A percentile compares a stretch with the other conserved stretches of the same genome.
phyloP scores from a whole-genome alignment of 2,329 filamentous ascomycete species.

The Phaeosphaeriaceae sp. region DNA sequence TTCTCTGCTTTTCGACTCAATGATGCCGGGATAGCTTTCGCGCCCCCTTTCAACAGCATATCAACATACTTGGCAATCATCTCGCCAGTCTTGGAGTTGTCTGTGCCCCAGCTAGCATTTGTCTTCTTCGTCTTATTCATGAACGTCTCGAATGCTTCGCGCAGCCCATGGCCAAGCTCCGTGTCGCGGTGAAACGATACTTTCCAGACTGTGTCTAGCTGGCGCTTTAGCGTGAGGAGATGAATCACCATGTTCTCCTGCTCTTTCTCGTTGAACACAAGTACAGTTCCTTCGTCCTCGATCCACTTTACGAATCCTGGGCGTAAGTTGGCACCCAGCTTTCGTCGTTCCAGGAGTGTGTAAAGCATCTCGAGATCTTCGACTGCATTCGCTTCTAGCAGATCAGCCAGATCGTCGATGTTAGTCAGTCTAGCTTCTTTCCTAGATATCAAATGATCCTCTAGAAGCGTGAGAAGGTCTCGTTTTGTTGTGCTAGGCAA shows the following conservation, averaged over 20 bases:
- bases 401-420: constrained; percentile 69
- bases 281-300: constrained; percentile 71
- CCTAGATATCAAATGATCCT: constrained; percentile 72
- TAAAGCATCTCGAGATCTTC: constrained; percentile 78
- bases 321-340: constrained; percentile 73
- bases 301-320: constrained; percentile 82
- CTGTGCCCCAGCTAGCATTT: constrained; percentile 74
- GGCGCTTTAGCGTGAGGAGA: constrained; percentile 79
- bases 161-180: constrained; percentile 76
- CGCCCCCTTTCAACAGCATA: constrained; percentile 81
- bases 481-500: constrained; percentile 84
- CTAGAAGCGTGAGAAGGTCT: constrained; percentile 74
- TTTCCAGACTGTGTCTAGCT: constrained; percentile 77
- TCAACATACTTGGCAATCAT: constrained; percentile 99
- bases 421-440: constrained; percentile 66
- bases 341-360: constrained; percentile 73
- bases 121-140: constrained; percentile 87
- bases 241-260: constrained; percentile 86
- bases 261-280: constrained; percentile 80
- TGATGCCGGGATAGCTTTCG: constrained; percentile 78
- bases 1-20: constrained; percentile 66
- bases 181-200: constrained; percentile 79
- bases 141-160: constrained; percentile 85
- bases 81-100: constrained; percentile 93
- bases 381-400: constrained; percentile 74